Base-by-base conservation (phyloP, 768 basidiomycete genomes). In the Lentinula sp. region DNA sequence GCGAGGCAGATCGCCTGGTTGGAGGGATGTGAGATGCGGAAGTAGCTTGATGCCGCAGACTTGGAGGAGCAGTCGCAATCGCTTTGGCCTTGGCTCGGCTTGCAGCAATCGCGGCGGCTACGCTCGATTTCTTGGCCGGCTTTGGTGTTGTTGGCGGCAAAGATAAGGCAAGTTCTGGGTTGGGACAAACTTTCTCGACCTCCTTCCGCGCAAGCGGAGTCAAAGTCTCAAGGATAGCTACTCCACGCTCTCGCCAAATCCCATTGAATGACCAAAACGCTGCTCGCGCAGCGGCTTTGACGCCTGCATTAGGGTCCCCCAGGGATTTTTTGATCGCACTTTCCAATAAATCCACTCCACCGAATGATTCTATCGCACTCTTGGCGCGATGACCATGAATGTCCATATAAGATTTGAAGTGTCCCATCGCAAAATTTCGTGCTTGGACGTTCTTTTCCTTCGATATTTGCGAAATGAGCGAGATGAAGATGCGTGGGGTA, bases 81-180 rank as follows among this genome's bases (percentile, higher is more conserved):
- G 84, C 87, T 67, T 87, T 93, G 15, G 91, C 91, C 70, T 92
- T 95, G 15, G 89, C 91, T 23, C 93, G 83, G 69, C 90, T 95
- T 20, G 94, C 93, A 43, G 94, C 94, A 66, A 95, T 91, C 23
- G 91, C 85, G 8, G 93, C 91, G 43, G 91, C 88, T 59, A 95
- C 78, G 61, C 91, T 92, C 49, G 84, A 84, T 72, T 94, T 94
- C 76, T 93, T 94, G 57, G 72, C 71, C 57, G 71, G 74, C 55
- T 83, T 83, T 15, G 88, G 84, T 7, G 83, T 82, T 2, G 78
- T 71, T 2, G 81, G 79, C 35, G 80, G 74, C 28, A 78, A 69
- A 0, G 78, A 66, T 41, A 67, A 68, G 28, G 74, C 74, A 18
- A 78, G 65, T 43, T 77, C 75, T 4, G 83, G 82, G 66, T 83